Conservation (phyloP, 345 rosid genomes). For the Acer negundo region DNA sequence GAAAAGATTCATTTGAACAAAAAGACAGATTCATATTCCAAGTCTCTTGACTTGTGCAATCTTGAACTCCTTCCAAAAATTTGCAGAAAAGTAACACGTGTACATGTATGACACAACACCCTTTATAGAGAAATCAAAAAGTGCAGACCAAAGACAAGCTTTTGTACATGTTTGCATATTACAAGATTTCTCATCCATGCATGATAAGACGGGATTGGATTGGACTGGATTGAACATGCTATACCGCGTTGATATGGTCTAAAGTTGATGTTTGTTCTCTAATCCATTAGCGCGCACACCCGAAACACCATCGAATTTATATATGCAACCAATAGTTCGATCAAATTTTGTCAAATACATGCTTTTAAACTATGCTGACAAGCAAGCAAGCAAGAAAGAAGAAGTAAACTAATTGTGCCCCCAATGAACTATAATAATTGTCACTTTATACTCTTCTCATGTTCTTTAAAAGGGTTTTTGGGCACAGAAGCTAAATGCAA, state of each 20-base stretch:
- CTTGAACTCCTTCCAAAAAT: not conserved
- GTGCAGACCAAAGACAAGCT: not conserved
- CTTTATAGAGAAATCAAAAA: not conserved
- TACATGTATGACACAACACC: not conserved
- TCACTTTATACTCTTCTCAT: slow-evolving; percentile 40
- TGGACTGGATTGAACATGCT: not conserved
- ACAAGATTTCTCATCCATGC: not conserved
- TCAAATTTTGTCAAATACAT: not conserved
- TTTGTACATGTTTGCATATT: not conserved
- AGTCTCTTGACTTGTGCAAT: not conserved
- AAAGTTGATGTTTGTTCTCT: not conserved
- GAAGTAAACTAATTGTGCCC: not conserved
- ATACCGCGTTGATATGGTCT: not conserved
- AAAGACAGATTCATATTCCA: not conserved
- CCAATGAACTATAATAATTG: slow-evolving; percentile 29
- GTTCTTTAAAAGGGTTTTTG: slow-evolving; percentile 15
- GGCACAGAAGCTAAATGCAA: slow-evolving; percentile 39
- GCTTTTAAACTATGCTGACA: not conserved
- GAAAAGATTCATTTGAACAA: not conserved
- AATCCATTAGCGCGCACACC: not conserved
- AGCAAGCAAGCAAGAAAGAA: not conserved
- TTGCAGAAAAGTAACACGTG: not conserved
- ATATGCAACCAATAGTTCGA: not conserved
- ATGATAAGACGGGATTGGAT: too few species aligned
- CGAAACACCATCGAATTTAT: not conserved